phyloP scores from a whole-genome alignment of 1,139 yeast species.

The Geotrichum citri-aurantii region DNA sequence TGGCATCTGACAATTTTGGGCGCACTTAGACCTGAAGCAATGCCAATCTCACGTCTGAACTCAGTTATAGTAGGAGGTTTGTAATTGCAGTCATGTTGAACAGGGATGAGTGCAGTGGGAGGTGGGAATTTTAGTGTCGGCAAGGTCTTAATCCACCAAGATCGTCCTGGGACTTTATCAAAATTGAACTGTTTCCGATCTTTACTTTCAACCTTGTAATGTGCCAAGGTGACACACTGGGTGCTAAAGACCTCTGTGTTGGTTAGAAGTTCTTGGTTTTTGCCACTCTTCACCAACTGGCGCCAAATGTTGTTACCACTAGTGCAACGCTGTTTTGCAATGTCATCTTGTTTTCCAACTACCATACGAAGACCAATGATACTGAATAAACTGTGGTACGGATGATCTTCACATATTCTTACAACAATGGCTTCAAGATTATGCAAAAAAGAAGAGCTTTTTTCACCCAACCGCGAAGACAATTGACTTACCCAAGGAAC shows the following conservation, averaged over 20 bases:
- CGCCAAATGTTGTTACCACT: conserved; percentile 25
- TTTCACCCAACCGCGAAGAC: conserved; percentile 55
- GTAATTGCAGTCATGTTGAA: conserved; percentile 46
- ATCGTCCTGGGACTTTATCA: conserved; percentile 3
- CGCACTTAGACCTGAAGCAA: conserved; percentile 78
- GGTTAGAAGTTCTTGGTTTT: conserved; percentile 28
- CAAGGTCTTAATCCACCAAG: conserved; percentile 52
- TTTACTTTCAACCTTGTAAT: conserved; percentile 8
- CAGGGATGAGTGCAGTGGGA: conserved; percentile 52
- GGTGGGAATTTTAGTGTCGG: conserved; percentile 51
- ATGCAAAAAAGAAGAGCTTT: conserved; percentile 45
- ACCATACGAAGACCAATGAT: conserved; percentile 38
- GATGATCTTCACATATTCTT: conserved; percentile 55
- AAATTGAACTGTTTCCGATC: conserved; percentile 7
- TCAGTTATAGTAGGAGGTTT: conserved; percentile 44
- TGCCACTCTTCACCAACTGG: conserved; percentile 2
- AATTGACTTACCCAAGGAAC: conserved; percentile 82
- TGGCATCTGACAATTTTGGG: conserved; percentile 67
- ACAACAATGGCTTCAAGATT: conserved; percentile 48
- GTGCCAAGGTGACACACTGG: conserved; percentile 48
- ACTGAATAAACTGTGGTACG: conserved; percentile 70
- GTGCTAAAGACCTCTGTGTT: conserved; percentile 49
- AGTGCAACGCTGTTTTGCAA: conserved; percentile 17
- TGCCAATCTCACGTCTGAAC: conserved; percentile 44
- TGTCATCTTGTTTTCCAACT: conserved; percentile 22